Evolutionary conservation across 257 asterid genomes (phyloP), one percentile per base, ranked within the genome.

Genomic region (Thymus quinquecostatus): DNA sequence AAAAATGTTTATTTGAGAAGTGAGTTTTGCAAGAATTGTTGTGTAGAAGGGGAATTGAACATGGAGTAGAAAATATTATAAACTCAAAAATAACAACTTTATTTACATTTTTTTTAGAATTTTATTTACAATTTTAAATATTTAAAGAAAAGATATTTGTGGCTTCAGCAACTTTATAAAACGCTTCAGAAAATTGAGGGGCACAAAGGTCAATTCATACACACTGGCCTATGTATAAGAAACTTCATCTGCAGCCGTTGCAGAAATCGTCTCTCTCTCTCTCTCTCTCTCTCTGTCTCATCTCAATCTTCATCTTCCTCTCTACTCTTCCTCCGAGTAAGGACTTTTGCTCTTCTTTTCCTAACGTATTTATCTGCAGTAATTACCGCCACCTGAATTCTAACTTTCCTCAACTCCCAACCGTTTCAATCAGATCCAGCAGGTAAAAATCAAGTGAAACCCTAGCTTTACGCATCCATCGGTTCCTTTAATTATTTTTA

Each of bases 311-410:
- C 36, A 50, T 44, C 61, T 55, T 41, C 38, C 48, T 32, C 45
- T 27, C 72, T 29, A 8, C 14, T 43, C 68, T 66, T 21, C 44
- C 43, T 27, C 11, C 4, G 58, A 50, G 47, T 48, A 10, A 27
- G 43, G 65, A 38, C 62, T 2, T 65, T 55, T 54, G 50, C 47
- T 54, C 66, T 41, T 13, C 13, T 75, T 38, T 14, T 32, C 70
- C 69, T 73, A 43, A 76, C 76, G 63, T 49, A 77, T 55, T 70
- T 75, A 10, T 50, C 76, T 81, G 80, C 82, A 75, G 81, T 66
- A 65, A 34, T 14, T 41, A 60, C 14, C 32, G 69, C 64, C 57
- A 57, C 71, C 69, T 60, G 64, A 50, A 13, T 55, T 29, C 58
- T 10, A 12, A 9, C 71, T 3, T 13, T 40, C 8, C 60, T 21